Evolutionary conservation across 2,329 filamentous ascomycete genomes (phyloP).

Genomic region (Alternaria sp.): DNA sequence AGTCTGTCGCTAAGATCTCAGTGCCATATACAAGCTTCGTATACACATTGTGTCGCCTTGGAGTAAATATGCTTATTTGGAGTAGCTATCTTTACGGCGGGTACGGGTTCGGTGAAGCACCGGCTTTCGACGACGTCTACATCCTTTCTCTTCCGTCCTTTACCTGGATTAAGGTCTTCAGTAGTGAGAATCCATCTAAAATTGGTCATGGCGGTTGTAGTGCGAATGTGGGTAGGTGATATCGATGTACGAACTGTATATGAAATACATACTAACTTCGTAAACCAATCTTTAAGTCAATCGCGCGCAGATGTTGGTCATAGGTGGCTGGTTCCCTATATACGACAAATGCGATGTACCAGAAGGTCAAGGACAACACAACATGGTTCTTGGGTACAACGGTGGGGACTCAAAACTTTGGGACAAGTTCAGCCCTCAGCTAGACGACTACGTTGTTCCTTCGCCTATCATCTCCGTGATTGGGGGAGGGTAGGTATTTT

Average conservation of each 20-base stretch:
- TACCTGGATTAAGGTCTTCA: slow-evolving; percentile 66
- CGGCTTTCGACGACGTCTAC: slow-evolving; percentile 69
- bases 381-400: slow-evolving; percentile 62
- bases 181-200: slow-evolving; percentile 41
- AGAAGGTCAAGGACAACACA: slow-evolving; percentile 64
- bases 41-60: background rate
- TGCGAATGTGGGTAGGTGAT: slow-evolving; percentile 59
- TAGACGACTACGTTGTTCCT: slow-evolving; percentile 65
- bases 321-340: slow-evolving; percentile 65
- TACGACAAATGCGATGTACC: slow-evolving; percentile 61
- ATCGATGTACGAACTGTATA: background rate
- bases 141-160: slow-evolving; percentile 70
- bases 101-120: slow-evolving; percentile 57
- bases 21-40: background rate
- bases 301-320: slow-evolving; percentile 67
- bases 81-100: slow-evolving; percentile 69
- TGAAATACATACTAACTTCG: background rate
- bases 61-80: background rate
- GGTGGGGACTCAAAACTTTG: slow-evolving; percentile 58
- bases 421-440: slow-evolving; percentile 60
- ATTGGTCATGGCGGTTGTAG: slow-evolving; percentile 62
- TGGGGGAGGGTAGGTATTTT: slow-evolving; percentile 46
- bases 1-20: background rate
- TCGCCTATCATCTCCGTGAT: slow-evolving; percentile 59
- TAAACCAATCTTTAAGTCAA: slow-evolving; percentile 44